Evolutionary conservation across 2,329 filamentous ascomycete species (phyloP).

Genomic region (Aspergillus arachidicola): DNA sequence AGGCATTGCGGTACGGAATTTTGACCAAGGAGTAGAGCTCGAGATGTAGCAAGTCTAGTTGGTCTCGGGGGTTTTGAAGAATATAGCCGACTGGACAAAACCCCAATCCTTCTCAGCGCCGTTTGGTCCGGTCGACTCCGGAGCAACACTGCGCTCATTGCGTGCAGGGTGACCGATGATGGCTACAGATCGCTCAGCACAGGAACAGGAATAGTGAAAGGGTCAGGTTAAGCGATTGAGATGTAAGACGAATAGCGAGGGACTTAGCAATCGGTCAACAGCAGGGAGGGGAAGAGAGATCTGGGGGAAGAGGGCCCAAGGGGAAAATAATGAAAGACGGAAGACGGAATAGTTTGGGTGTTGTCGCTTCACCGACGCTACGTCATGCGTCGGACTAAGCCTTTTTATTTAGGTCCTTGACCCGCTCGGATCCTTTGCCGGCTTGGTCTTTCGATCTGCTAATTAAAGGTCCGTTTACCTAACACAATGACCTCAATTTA

Average conservation of each 20-base stretch:
- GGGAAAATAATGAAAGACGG: background rate
- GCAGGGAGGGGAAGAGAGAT: background rate
- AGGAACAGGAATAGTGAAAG: background rate
- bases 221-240: background rate
- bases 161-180: conserved; percentile 6
- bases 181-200: background rate
- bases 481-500: background rate
- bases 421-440: conserved; percentile 13
- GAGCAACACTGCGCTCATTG: conserved; percentile 37
- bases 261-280: background rate
- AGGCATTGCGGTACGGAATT: conserved; percentile 27
- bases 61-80: conserved; percentile 15
- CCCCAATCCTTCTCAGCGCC: conserved; percentile 30
- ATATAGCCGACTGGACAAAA: conserved; percentile 25
- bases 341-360: background rate
- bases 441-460: background rate
- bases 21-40: conserved; percentile 23
- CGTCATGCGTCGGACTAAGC: conserved; percentile 10
- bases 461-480: too few species aligned
- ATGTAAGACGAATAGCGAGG: background rate
- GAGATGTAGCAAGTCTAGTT: conserved; percentile 18
- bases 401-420: background rate
- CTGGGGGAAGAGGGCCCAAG: background rate
- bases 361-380: conserved; percentile 3
- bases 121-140: conserved; percentile 32